A percentile compares a stretch with the other conserved stretches of the same genome.
Evolutionary conservation across 805 yeast genomes (phyloP).

Genomic region (Suhomyces tanzawaensis): DNA sequence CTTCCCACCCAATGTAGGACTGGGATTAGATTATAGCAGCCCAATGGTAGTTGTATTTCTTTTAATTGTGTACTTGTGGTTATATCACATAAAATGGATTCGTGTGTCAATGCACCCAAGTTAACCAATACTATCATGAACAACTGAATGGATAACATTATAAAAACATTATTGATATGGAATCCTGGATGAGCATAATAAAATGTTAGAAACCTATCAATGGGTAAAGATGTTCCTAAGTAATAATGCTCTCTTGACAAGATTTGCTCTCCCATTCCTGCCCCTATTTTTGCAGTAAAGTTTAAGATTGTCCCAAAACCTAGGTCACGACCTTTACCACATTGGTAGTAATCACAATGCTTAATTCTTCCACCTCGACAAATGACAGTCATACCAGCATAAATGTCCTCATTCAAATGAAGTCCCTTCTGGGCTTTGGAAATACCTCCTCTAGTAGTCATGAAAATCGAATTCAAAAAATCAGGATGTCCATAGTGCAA

Average conservation of each 20-base stretch:
- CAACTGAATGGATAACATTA: constrained; percentile 80
- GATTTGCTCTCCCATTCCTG: constrained; percentile 98
- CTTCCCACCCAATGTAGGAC: constrained; percentile 88
- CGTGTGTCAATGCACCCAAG: constrained; percentile 74
- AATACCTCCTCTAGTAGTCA: constrained; percentile 95
- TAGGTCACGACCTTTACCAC: constrained; percentile 95
- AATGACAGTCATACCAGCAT: constrained; percentile 90
- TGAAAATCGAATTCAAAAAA: constrained; percentile 82
- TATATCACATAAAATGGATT: constrained; percentile 66
- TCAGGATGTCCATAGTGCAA: constrained; percentile 97
- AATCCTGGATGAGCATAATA: constrained; percentile 97
- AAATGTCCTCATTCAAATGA: constrained; percentile 91
- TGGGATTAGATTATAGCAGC: constrained; percentile 83
- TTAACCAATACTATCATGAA: constrained; percentile 79
- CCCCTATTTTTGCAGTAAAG: constrained; percentile 94
- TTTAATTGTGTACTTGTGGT: constrained; percentile 68
- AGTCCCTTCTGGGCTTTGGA: constrained; percentile 93
- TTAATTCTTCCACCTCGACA: constrained; percentile 90
- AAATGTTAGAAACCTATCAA: constrained; percentile 87
- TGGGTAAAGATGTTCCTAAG: constrained; percentile 83
- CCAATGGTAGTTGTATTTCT: constrained; percentile 70
- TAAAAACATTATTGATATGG: constrained; percentile 86
- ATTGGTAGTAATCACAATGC: constrained; percentile 93
- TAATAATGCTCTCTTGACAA: constrained; percentile 89
- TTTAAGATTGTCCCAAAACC: constrained; percentile 91